phyloP scores from a whole-genome alignment of 2,329 filamentous ascomycete genomes.

The Cordyceps pruinosa region DNA sequence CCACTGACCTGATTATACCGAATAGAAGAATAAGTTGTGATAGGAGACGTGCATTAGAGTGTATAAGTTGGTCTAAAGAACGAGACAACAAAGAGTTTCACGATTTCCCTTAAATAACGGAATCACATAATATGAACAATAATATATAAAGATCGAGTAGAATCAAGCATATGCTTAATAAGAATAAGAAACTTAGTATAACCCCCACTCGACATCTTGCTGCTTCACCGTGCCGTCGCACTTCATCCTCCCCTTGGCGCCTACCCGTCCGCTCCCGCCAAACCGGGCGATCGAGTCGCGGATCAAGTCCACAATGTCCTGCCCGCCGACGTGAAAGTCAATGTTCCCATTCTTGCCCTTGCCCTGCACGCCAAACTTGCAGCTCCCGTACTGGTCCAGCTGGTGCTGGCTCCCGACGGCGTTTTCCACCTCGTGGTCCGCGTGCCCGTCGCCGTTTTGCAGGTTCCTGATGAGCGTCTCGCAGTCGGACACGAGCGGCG shows the following conservation, averaged over 20 bases:
- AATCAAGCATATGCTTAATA: no score
- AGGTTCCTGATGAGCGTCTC: background rate
- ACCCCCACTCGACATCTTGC: conserved; percentile 20
- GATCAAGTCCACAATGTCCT: conserved; percentile 32
- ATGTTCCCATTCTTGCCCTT: conserved; percentile 21
- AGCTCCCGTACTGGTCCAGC: conserved; percentile 15
- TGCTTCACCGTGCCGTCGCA: conserved; percentile 21
- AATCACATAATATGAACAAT: no score
- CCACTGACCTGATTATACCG: no score
- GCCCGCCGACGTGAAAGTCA: conserved; percentile 26
- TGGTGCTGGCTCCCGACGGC: background rate
- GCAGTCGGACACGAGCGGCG: background rate
- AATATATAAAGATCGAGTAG: no score
- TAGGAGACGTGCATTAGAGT: no score
- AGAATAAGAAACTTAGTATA: conserved; percentile 15
- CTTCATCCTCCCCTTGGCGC: conserved; percentile 27
- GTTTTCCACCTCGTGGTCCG: conserved; percentile 3
- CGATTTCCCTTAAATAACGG: no score
- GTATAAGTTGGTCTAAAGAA: no score
- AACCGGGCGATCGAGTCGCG: conserved; percentile 23
- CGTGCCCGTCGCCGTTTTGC: background rate
- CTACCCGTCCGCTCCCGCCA: conserved; percentile 24
- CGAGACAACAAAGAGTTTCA: no score
- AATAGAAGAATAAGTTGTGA: no score
- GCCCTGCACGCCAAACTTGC: conserved; percentile 27